These are phyloP conservation scores for Metschnikowia proteae DNA, from an alignment of 805 yeast genomes.

Conservation along the genomic window DNA sequence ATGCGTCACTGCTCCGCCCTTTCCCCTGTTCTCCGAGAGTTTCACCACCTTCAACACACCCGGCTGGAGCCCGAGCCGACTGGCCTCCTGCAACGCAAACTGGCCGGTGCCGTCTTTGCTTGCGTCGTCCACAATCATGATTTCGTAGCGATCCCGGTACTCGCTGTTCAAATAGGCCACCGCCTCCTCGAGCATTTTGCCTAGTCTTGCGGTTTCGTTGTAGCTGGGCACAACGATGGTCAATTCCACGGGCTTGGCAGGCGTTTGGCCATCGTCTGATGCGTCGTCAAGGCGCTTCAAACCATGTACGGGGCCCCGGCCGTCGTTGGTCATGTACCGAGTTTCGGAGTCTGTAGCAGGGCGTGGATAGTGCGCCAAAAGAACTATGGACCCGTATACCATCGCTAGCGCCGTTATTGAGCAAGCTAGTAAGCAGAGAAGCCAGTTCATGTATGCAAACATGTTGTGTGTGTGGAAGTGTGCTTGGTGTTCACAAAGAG, in stretches of 20 bases:
- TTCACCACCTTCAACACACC: conserved; percentile 68
- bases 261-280: neutral
- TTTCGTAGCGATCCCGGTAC: conserved; percentile 53
- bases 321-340: conserved; percentile 48
- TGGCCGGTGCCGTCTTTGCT: conserved; percentile 76
- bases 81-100: conserved; percentile 63
- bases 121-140: conserved; percentile 89
- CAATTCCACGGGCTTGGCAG: conserved; percentile 40
- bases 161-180: conserved; percentile 46
- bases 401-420: conserved; percentile 16
- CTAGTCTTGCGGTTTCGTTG: conserved; percentile 75
- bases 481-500: neutral
- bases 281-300: conserved; percentile 27
- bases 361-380: conserved; percentile 65
- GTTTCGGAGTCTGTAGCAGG: conserved; percentile 50
- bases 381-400: conserved; percentile 39
- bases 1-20: conserved; percentile 91
- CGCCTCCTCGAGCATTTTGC: conserved; percentile 67
- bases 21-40: conserved; percentile 78
- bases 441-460: conserved; percentile 1
- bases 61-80: conserved; percentile 45
- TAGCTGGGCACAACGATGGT: conserved; percentile 92
- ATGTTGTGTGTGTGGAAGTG: neutral
- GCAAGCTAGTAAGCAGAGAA: neutral
- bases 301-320: conserved; percentile 23